phyloP scores from a whole-genome alignment of 441 rosid species.

The Iberis amara region DNA sequence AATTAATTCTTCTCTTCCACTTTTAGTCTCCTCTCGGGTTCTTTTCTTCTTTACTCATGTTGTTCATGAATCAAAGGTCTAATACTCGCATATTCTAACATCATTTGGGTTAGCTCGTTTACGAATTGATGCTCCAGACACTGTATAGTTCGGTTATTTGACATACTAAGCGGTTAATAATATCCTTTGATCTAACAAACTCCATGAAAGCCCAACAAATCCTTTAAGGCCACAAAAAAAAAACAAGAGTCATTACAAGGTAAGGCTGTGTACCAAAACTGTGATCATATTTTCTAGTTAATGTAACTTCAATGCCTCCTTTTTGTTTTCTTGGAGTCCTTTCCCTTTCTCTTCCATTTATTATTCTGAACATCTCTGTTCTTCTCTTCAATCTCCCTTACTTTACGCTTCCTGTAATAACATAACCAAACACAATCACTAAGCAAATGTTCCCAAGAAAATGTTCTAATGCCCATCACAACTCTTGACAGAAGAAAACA shows the following conservation, averaged over 20 bases:
- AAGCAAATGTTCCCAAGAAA: neutral
- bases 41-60: too few relatives aligned
- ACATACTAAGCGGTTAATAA: too few relatives aligned
- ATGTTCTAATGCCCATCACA: neutral
- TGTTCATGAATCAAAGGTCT: too few relatives aligned
- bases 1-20: too few relatives aligned
- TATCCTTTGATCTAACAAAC: too few relatives aligned
- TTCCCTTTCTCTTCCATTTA: conserved; percentile 80
- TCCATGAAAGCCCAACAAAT: too few relatives aligned
- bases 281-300: conserved; percentile 10
- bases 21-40: too few relatives aligned
- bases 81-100: too few relatives aligned
- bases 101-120: too few relatives aligned
- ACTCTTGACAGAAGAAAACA: neutral
- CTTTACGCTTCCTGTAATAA: conserved; percentile 65
- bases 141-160: too few relatives aligned
- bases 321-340: conserved; percentile 50
- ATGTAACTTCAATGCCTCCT: conserved; percentile 43
- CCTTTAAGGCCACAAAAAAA: too few relatives aligned
- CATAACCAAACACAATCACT: conserved; percentile 10
- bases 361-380: conserved; percentile 57
- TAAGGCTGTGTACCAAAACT: conserved; percentile 9
- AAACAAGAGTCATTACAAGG: conserved; percentile 11
- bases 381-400: conserved; percentile 58
- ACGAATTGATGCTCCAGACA: too few relatives aligned